Evolutionary conservation across 768 basidiomycete species (phyloP), one percentile per base, ranked within the genome.

Genomic region (Boletus rufocinnamomeus): DNA sequence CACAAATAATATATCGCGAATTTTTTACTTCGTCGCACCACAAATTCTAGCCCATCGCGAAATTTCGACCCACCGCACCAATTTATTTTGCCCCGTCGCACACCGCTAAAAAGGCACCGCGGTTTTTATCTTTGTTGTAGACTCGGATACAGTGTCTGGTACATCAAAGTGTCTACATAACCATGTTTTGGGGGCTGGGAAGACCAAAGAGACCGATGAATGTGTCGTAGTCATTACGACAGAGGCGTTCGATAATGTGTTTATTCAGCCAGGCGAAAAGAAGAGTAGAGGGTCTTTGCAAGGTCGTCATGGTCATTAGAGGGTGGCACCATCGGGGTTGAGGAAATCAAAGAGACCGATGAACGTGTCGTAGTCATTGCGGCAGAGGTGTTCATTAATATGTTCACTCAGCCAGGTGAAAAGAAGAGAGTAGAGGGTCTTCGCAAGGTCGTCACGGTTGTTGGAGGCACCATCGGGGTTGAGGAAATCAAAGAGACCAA

Each of bases 241-340:
- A 97, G 17, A 99, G 84, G 38, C n/a, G 89, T 65, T 96, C 89
- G 71, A 98, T 98, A 79, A 98, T 89, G 69, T 92, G 85, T 70
- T 98, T 95, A 71, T 95, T 96, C 58, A 98, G 75, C 95, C 95
- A 98, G 4, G 93, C 85, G 67, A 98, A 98, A 19, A 98, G 82
- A 3, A 8, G 93, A 93, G 71, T 98, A 98, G 0, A 98, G 82
- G 0, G 91, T 90, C 72, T 93, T 89, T 21, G 95, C 93, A 40
- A 99, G 86, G 71, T 96, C 93, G 68, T 98, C 95, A 45, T 95
- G 80, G 64, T 97, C 96, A 66, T 90, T 88, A 0, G 92, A 88
- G n/a, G n/a, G n/a, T n/a, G 3, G 95, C 93, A 53, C 91, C 91
- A 69, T 98, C n/a, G n/a, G n/a, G n/a, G n/a, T n/a, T n/a, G n/a